Base-by-base conservation (phyloP, 208 protist genomes). In the Trypanosoma grayi region DNA sequence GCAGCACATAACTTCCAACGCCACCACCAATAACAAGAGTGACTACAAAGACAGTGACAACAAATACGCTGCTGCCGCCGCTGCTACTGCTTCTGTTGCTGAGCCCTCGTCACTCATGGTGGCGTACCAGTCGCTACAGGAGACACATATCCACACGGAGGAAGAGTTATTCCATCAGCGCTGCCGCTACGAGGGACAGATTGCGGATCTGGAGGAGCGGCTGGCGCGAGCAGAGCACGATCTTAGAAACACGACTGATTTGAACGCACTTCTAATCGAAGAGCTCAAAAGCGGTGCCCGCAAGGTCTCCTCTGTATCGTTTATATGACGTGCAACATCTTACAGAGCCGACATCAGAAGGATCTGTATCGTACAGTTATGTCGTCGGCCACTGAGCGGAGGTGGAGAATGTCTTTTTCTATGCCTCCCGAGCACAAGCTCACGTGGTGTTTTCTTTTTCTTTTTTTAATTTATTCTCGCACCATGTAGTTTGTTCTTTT, bases 391-490 rank as follows among this genome's bases (percentile, higher is more conserved):
- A 28, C 14, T 33, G 47, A 5, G 4, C 14, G 27, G 7, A 58
- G 11, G 14, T 18, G 1, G 11, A 14, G 2, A n/a, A n/a, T 40
- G 53, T 40, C 16, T 61, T 60, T 34, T 58, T 28, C 20, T 59
- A n/a, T n/a, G n/a, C n/a, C n/a, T n/a, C n/a, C n/a, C n/a, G n/a
- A n/a, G n/a, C n/a, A n/a, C n/a, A n/a, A n/a, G n/a, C n/a, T n/a
- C n/a, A n/a, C n/a, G n/a, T n/a, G n/a, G n/a, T n/a, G n/a, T n/a
- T 57, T 56, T 53, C 36, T 36, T 39, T 48, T 39, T 11, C 9
- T 39, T 39, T 39, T 11, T 11, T 6, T 39, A 14, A 52, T 44
- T 41, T 69, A 9, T 36, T 37, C 10, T 54, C 36, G 18, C 14
- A 30, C 18, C 28, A 50, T 30, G 20, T 52, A n/a, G n/a, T n/a